A percentile compares a stretch with the other conserved stretches of the same genome.
Conservation (phyloP, 306 rosid genomes). For the Prosopis cineraria region DNA sequence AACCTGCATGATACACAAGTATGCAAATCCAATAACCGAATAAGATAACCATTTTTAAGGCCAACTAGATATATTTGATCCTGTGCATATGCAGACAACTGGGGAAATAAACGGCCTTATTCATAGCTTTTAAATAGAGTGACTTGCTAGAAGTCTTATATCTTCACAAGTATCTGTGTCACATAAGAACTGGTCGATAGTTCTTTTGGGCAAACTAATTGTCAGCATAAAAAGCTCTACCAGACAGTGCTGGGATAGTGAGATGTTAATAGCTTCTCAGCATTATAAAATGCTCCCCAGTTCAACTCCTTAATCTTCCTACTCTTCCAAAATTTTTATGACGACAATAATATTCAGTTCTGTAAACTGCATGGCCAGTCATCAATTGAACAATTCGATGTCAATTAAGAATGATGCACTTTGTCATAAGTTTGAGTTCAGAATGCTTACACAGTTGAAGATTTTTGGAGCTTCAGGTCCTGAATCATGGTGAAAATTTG, state of each 20-base stretch:
- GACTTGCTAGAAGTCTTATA: background rate
- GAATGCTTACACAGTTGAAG: slow-evolving; percentile 85
- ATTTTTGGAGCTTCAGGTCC: slow-evolving; percentile 91
- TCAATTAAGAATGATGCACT: slow-evolving; percentile 4
- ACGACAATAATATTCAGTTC: background rate
- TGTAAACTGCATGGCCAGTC: background rate
- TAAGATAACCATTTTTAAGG: background rate
- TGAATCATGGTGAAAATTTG: slow-evolving; percentile 40
- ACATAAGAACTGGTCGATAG: background rate
- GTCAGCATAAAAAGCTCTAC: background rate
- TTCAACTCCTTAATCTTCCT: background rate
- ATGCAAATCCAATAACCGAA: slow-evolving; percentile 12
- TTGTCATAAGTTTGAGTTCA: slow-evolving; percentile 6
- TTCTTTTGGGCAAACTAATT: background rate
- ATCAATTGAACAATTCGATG: background rate
- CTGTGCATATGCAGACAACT: background rate
- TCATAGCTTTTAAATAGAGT: background rate
- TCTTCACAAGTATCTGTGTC: background rate
- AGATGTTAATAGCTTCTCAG: background rate
- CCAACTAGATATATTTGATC: background rate
- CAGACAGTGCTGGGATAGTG: background rate
- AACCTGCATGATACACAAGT: slow-evolving; percentile 47
- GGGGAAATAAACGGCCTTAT: background rate
- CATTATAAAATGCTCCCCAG: background rate
- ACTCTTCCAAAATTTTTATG: background rate